Base-by-base conservation (phyloP, 345 rosid genomes). In the Citrus medica region DNA sequence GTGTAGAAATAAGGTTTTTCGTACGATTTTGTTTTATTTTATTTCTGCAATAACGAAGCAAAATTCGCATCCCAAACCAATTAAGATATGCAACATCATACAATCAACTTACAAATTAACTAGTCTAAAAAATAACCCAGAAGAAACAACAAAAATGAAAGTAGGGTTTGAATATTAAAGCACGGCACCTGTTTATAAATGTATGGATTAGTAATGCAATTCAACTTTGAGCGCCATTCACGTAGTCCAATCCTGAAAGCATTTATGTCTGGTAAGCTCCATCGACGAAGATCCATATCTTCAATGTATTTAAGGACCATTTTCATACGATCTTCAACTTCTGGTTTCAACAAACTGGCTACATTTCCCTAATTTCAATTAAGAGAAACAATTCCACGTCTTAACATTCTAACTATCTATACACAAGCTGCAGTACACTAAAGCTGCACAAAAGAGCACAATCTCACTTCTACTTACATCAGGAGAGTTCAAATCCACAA, bases 231-330 rank as follows among this genome's bases (percentile, higher is more conserved):
- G 24, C 84, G 86, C 88, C 88, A 92, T 80, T 91, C 96, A 67
- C 77, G 63, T n/a, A 91, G 74, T 68, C 96, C 95, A 55, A 88
- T 78, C 58, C 79, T 82, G 81, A 95, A 92, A 68, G 92, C 88
- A 80, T 80, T 85, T 76, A 79, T 82, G 77, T 92, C 89, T 0
- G 87, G 89, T 63, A 93, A 85, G 63, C 80, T 93, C 97, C 99
- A 88, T 74, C 70, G 76, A 33, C 84, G 85, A 87, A 95, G 95
- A 84, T 91, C 98, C 2, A 82, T 85, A 84, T 92, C 99, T 85
- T 95, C 93, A 25, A 91, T 82, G 86, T 87, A 93, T 79, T 88
- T 87, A 27, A 93, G 93, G 83, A 88, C 78, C 74, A 62, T 79
- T 81, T 87, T 91, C 38, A 91, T 25, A 73, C 85, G 86, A 71